Conservation (phyloP, 2,329 filamentous ascomycete genomes). For the Penicillium sp. region DNA sequence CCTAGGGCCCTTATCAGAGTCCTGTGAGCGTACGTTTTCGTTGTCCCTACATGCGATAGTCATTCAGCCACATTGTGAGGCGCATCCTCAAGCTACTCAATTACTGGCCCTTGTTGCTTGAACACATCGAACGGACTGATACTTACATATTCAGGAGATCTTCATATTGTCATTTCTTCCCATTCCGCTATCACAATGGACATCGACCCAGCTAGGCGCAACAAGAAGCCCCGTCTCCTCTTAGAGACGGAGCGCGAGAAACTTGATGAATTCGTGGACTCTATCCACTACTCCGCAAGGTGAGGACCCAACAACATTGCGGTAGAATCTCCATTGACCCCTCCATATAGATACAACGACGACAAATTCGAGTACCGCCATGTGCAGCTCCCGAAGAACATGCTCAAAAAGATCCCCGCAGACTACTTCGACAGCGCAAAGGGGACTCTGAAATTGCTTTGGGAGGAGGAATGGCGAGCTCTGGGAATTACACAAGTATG, state of each 20-base stretch:
- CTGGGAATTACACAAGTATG: slow-evolving; percentile 93
- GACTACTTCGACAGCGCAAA: slow-evolving; percentile 88
- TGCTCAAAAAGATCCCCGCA: slow-evolving; percentile 94
- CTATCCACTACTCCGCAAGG: slow-evolving; percentile 93
- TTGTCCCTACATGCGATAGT: slow-evolving; percentile 2
- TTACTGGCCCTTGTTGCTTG: too few species aligned
- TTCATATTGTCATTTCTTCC: neutral
- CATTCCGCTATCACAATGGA: slow-evolving; percentile 29
- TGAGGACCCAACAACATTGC: slow-evolving; percentile 45
- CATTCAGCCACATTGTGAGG: neutral
- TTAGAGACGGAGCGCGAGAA: slow-evolving; percentile 76
- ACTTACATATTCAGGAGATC: neutral
- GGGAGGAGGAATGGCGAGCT: slow-evolving; percentile 98
- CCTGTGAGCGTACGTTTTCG: neutral
- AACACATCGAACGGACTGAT: neutral
- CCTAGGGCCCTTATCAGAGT: neutral
- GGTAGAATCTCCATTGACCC: slow-evolving; percentile 16
- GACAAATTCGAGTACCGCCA: slow-evolving; percentile 94
- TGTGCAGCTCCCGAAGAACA: slow-evolving; percentile 94
- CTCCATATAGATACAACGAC: slow-evolving; percentile 74
- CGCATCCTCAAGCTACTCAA: neutral
- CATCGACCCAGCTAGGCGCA: slow-evolving; percentile 81
- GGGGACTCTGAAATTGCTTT: slow-evolving; percentile 90
- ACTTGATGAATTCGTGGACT: slow-evolving; percentile 87
- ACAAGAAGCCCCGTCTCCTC: slow-evolving; percentile 77